Conservation (phyloP, 106 monocot species). For the Allium cepa region DNA sequence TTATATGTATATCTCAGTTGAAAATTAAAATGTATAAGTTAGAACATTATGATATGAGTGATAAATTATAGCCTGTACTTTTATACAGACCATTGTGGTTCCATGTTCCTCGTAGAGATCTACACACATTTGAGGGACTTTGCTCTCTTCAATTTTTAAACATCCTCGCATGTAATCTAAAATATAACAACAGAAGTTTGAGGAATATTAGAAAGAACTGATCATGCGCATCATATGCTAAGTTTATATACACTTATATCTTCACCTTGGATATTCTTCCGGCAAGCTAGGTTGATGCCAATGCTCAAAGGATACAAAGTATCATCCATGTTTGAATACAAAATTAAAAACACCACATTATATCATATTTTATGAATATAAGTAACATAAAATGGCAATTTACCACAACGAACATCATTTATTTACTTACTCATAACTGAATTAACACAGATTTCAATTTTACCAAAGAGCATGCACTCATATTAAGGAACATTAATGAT, state of each 20-base stretch:
- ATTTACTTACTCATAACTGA: too few species aligned
- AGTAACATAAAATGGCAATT: too few species aligned
- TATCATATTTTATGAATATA: not conserved
- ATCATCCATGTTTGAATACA: too few species aligned
- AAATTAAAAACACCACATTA: too few species aligned
- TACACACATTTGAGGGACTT: conserved; percentile 72
- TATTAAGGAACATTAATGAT: too few species aligned
- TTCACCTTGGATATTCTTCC: too few species aligned
- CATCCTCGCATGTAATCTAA: conserved; percentile 76
- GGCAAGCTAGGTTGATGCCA: too few species aligned
- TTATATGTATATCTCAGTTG: not conserved
- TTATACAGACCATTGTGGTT: conserved; percentile 86
- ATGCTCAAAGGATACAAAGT: too few species aligned
- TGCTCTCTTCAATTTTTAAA: conserved; percentile 65
- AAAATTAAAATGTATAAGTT: not conserved
- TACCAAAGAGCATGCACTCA: too few species aligned
- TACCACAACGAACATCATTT: too few species aligned
- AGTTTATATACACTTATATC: too few species aligned
- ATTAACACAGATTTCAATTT: too few species aligned
- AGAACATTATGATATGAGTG: not conserved
- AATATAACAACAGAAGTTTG: not conserved
- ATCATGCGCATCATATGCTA: not conserved
- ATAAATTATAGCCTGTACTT: conserved; percentile 30
- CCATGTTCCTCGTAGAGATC: conserved; percentile 80
- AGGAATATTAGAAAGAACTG: not conserved